Evolutionary conservation across 768 basidiomycete genomes (phyloP), one percentile per base, ranked within the genome.

Genomic region (Phylloporus rhodoxanthus): DNA sequence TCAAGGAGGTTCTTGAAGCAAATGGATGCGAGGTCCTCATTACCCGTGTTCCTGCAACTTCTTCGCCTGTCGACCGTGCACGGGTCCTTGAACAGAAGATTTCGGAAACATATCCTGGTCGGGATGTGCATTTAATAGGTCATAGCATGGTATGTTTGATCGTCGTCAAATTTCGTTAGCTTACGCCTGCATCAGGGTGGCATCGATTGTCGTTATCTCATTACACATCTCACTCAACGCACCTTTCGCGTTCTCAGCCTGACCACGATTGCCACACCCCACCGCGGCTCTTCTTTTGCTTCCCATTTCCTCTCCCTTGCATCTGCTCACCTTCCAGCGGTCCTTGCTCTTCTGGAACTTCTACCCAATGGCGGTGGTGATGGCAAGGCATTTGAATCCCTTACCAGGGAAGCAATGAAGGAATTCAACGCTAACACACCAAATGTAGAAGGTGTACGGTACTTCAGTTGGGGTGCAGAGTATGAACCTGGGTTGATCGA

Each of bases 261-360:
- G 49, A 98, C 95, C 2, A 97, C 94, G 9, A 91, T 99, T 63
- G 87, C 92, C 21, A 89, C 92, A 0, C 96, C 96, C 2, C 96
- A 99, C 58, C 83, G 88, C 34, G 96, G 96, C 7, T 94, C 92
- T 20, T 74, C 86, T 1, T 97, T 98, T 57, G 95, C 95, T 1
- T 88, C 95, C 65, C 89, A 91, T 65, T 90, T 94, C 63, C 77
- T 95, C 40, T 72, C 76, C 10, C 74, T 91, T n/a, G 87, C 88
- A 9, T 75, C 68, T 9, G 60, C 73, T 11, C 80, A 81, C 37
- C 76, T 90, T 70, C 83, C 87, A 17, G 79, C 80, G 4, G 77
- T 90, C 14, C 73, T 90, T 25, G 75, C 82, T 17, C 72, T 89
- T 14, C 79, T 99, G 19, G 87, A 92, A 54, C 63, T 96, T 36